These are phyloP conservation scores for Citrus australasica DNA, from an alignment of 345 rosid genomes.

Conservation along the genomic window DNA sequence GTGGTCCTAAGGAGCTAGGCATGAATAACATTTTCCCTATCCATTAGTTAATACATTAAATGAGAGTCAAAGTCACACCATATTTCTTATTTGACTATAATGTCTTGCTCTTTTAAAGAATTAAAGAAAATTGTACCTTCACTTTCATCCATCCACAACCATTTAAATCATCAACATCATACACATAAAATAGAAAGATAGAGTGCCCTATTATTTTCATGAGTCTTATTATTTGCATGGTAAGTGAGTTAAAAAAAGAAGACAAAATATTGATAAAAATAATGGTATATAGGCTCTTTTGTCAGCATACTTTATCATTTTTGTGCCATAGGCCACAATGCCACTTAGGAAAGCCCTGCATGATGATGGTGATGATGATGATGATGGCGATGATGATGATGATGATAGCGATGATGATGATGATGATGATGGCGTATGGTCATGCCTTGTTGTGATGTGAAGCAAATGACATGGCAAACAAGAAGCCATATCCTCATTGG, in stretches of 20 bases:
- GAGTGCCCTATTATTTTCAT: background rate
- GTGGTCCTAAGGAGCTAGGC: background rate
- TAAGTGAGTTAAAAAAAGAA: no score
- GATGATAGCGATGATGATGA: background rate
- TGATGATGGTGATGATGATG: background rate
- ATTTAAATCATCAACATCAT: background rate
- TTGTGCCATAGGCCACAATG: no score
- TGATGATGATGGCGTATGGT: background rate
- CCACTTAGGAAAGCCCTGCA: no score
- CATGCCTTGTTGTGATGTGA: background rate
- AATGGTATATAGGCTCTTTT: no score
- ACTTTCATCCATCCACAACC: background rate
- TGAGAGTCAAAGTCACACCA: conserved; percentile 1
- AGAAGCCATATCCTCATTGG: background rate
- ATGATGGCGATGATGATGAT: background rate
- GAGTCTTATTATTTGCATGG: background rate
- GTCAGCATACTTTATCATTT: no score
- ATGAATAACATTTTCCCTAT: background rate
- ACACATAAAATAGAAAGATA: background rate
- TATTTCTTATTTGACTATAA: background rate
- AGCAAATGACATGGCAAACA: conserved; percentile 25
- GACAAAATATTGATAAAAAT: no score
- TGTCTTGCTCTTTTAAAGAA: background rate
- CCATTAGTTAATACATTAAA: background rate
- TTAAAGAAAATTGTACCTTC: no score